phyloP scores from a whole-genome alignment of 1,139 yeast species.

The Blastobotrys proliferans region DNA sequence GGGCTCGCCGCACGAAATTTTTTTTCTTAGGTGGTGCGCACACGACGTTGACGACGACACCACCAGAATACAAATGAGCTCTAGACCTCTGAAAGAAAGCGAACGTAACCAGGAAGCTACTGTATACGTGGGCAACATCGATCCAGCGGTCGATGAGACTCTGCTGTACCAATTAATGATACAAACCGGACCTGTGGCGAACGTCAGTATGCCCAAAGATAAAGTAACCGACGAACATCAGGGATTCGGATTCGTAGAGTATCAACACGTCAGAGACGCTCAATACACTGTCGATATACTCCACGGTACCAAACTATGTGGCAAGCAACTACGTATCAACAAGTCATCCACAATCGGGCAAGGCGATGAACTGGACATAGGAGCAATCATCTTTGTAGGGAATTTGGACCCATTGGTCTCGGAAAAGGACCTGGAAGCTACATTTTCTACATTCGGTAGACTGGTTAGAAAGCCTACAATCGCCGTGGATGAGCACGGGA shows the following conservation, averaged over 20 bases:
- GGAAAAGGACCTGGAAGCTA: constrained; percentile 50
- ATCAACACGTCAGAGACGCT: constrained; percentile 56
- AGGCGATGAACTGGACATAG: constrained; percentile 46
- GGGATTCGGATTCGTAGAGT: constrained; percentile 88
- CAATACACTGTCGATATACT: constrained; percentile 64
- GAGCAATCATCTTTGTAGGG: constrained; percentile 73
- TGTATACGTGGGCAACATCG: constrained; percentile 80
- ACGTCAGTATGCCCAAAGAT: constrained; percentile 76
- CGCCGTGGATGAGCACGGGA: constrained; percentile 49
- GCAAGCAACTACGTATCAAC: constrained; percentile 59
- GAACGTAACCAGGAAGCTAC: constrained; percentile 60
- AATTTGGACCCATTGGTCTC: constrained; percentile 70
- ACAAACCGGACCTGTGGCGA: constrained; percentile 77
- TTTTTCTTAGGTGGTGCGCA: too few species aligned
- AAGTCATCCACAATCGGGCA: constrained; percentile 42
- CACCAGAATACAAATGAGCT: too few species aligned
- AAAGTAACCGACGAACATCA: constrained; percentile 66
- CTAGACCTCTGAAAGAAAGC: too few species aligned
- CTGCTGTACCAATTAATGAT: constrained; percentile 71
- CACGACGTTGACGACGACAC: too few species aligned
- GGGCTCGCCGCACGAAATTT: constrained; percentile 5
- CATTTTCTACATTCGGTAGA: constrained; percentile 70
- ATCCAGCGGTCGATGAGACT: constrained; percentile 63
- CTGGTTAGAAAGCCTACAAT: constrained; percentile 51
- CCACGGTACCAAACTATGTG: constrained; percentile 60